A percentile compares a stretch with the other conserved stretches of the same genome.
Conservation (phyloP, 2,329 filamentous ascomycete species). For the Colletotrichum sp. region DNA sequence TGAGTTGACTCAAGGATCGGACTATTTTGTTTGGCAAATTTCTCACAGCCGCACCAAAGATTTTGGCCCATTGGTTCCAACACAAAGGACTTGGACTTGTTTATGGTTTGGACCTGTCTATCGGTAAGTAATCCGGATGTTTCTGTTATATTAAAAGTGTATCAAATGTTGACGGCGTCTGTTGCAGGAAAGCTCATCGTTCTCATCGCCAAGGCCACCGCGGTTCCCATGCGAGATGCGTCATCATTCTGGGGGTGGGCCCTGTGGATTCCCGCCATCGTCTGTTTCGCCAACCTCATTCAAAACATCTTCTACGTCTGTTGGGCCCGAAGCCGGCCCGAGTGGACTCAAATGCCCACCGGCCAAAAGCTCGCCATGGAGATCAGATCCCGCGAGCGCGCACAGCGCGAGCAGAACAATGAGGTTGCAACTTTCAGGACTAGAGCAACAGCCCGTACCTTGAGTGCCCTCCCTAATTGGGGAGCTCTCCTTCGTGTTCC, state of each 20-base stretch:
- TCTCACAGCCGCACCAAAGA: constrained; percentile 5
- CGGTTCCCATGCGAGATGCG: constrained; percentile 29
- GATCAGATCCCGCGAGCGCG: background rate
- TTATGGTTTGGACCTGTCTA: constrained; percentile 26
- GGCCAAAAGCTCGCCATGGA: constrained; percentile 14
- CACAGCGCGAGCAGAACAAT: background rate
- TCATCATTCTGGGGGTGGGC: constrained; percentile 31
- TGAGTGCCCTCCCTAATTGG: background rate
- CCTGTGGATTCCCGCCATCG: constrained; percentile 28
- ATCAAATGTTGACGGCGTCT: background rate
- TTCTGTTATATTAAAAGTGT: background rate
- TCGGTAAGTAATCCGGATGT: constrained; percentile 3
- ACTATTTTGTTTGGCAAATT: too few species aligned
- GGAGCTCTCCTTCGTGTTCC: constrained; percentile 19
- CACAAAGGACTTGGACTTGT: constrained; percentile 26
- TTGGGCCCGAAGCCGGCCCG: constrained; percentile 25
- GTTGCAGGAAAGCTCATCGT: constrained; percentile 25
- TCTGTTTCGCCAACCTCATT: constrained; percentile 25
- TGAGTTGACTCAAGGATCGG: background rate
- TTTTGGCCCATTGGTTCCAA: constrained; percentile 31
- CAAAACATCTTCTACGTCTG: constrained; percentile 27
- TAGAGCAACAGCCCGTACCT: background rate
- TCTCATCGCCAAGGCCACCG: constrained; percentile 27
- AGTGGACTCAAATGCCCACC: constrained; percentile 28
- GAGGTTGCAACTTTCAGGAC: background rate